Evolutionary conservation across 192 early-diverging fungal genomes (phyloP).

Genomic region (Pilaira anomala): DNA sequence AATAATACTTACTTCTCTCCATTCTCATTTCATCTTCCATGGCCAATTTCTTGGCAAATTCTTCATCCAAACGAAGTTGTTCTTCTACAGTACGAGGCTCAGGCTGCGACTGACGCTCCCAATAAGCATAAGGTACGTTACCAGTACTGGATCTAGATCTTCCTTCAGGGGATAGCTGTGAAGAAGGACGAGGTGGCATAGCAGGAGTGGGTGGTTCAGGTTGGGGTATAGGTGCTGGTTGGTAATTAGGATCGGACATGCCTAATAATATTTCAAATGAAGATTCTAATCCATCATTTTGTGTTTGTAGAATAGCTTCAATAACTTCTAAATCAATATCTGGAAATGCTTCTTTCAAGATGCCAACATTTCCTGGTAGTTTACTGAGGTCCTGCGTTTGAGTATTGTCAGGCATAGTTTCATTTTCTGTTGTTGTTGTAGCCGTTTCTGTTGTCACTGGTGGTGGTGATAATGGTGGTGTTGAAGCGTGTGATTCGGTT

Average conservation of each 20-base stretch:
- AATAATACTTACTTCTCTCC: neutral
- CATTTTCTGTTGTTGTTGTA: too few species aligned
- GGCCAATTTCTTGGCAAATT: conserved; percentile 48
- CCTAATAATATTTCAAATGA: conserved; percentile 49
- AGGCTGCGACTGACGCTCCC: conserved; percentile 24
- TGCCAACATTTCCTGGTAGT: conserved; percentile 16
- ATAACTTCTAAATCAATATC: conserved; percentile 47
- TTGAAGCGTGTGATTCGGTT: too few species aligned
- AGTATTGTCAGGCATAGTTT: too few species aligned
- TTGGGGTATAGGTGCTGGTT: conserved; percentile 25
- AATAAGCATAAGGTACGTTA: conserved; percentile 13
- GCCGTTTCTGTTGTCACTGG: too few species aligned
- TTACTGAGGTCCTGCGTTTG: neutral
- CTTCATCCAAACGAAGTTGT: conserved; percentile 54
- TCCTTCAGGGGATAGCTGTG: neutral
- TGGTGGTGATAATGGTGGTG: too few species aligned
- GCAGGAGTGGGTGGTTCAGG: conserved; percentile 16
- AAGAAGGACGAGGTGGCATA: conserved; percentile 32
- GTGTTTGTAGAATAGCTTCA: conserved; percentile 48
- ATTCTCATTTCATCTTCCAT: conserved; percentile 45
- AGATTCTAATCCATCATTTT: conserved; percentile 43
- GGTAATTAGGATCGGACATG: conserved; percentile 56
- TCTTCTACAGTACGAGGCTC: conserved; percentile 39
- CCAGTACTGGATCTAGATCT: neutral
- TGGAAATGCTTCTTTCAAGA: conserved; percentile 53